Percentiles rank a stretch among this genome's conserved stretches.
Conservation (phyloP, 1,139 yeast genomes). For the Diutina sp. region DNA sequence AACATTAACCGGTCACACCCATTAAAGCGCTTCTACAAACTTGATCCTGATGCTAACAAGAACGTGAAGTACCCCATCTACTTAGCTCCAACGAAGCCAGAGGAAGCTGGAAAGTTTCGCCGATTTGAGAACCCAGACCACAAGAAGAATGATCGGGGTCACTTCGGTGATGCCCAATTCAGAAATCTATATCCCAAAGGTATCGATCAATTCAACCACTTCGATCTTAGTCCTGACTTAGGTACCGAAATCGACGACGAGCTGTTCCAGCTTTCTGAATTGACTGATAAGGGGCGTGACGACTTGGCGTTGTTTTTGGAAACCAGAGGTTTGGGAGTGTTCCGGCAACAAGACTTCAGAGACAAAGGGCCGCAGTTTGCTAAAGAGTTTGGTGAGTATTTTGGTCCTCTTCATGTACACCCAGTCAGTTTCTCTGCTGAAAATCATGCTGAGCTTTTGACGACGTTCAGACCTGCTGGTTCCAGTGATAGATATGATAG, state of each 20-base stretch:
- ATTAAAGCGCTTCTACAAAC: neutral
- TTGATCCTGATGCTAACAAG: constrained; percentile 7
- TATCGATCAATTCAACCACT: neutral
- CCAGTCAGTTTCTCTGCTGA: constrained; percentile 17
- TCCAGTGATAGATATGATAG: constrained; percentile 11
- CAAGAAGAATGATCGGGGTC: constrained; percentile 5
- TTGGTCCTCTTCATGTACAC: constrained; percentile 21
- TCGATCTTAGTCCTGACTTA: constrained; percentile 5
- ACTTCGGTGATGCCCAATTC: constrained; percentile 5
- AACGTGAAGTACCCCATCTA: constrained; percentile 13
- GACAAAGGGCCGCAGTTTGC: constrained; percentile 18
- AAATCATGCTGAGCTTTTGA: constrained; percentile 16
- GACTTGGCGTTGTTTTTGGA: constrained; percentile 20
- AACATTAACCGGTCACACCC: neutral
- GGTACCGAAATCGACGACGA: constrained; percentile 5
- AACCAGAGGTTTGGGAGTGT: constrained; percentile 18
- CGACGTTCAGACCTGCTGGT: constrained; percentile 18
- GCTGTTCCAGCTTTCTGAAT: constrained; percentile 15
- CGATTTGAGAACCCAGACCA: constrained; percentile 10
- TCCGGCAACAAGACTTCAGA: constrained; percentile 20
- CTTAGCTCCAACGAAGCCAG: constrained; percentile 9
- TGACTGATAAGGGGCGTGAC: constrained; percentile 14
- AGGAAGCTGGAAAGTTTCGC: constrained; percentile 12
- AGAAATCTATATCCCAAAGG: constrained; percentile 3
- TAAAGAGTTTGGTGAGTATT: constrained; percentile 16